Conservation (phyloP, 2,329 filamentous ascomycete genomes). For the Penicillium sp. region DNA sequence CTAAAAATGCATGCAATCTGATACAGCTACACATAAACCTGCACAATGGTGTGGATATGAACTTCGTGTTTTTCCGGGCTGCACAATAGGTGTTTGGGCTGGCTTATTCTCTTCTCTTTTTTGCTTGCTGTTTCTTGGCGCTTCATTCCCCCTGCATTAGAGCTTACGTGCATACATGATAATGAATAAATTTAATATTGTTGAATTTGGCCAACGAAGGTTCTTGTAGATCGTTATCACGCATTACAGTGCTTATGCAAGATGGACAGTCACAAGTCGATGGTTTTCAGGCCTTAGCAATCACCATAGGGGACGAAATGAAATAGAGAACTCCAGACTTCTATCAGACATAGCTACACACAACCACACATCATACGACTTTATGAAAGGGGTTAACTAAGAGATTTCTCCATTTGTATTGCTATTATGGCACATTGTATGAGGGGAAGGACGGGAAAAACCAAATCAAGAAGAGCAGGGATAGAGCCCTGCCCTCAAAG, state of each 20-base stretch:
- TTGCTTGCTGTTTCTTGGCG: background rate
- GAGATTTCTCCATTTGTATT: conserved; percentile 24
- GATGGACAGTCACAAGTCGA: no score
- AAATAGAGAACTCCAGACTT: no score
- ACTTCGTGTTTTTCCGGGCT: no score
- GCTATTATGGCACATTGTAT: conserved; percentile 36
- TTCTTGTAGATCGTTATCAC: no score
- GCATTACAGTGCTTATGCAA: no score
- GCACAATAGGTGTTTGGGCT: background rate
- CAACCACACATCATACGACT: background rate
- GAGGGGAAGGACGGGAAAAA: conserved; percentile 25
- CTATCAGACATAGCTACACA: no score
- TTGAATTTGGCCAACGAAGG: background rate
- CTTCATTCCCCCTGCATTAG: conserved; percentile 6
- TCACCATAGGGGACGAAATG: no score
- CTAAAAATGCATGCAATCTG: no score
- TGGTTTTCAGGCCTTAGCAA: no score
- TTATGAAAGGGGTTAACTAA: conserved; percentile 8
- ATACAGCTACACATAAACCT: no score
- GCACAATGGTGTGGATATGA: no score
- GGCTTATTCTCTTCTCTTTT: background rate
- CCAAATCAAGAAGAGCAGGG: conserved; percentile 24
- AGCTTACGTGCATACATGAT: conserved; percentile 9
- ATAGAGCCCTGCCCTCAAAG: conserved; percentile 23
- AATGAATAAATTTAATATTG: conserved; percentile 1